Evolutionary conservation across 208 protist species (phyloP).

Genomic region (Plasmodiophora brassicae): DNA sequence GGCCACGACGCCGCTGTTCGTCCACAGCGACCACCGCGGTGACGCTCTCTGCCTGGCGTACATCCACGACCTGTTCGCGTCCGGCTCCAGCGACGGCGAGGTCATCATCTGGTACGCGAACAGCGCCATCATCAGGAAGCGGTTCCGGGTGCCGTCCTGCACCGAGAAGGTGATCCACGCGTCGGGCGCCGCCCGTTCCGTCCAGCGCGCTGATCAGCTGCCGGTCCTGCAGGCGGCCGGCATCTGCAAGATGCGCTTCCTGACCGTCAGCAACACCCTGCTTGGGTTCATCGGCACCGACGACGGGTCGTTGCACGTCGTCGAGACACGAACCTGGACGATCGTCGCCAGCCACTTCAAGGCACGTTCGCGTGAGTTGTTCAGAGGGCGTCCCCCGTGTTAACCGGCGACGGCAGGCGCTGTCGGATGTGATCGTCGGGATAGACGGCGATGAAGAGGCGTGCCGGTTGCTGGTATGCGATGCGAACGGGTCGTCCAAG

Average conservation of each 20-base stretch:
- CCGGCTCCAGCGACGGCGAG: neutral
- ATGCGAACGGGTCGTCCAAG: neutral
- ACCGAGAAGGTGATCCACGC: neutral
- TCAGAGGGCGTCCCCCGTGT: too few relatives aligned
- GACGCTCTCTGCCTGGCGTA: neutral
- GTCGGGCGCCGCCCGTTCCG: neutral
- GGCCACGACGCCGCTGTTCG: neutral
- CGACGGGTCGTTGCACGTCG: neutral
- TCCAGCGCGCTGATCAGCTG: neutral
- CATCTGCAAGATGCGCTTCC: neutral
- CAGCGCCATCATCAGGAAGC: conserved; percentile 10
- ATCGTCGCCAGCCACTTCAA: neutral
- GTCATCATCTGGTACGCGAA: neutral
- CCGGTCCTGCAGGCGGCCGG: neutral
- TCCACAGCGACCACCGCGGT: neutral
- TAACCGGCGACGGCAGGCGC: neutral
- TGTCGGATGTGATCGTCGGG: neutral
- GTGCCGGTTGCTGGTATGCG: conserved; percentile 24
- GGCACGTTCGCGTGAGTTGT: too few relatives aligned
- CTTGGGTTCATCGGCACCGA: conserved; percentile 28
- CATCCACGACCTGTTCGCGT: neutral
- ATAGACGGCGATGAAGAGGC: neutral
- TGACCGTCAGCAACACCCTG: neutral
- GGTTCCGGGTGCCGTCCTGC: neutral
- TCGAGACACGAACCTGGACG: neutral